These are phyloP conservation scores for Fusarium protoensiforme DNA, from an alignment of 2,329 filamentous ascomycete genomes.

Conservation along the genomic window DNA sequence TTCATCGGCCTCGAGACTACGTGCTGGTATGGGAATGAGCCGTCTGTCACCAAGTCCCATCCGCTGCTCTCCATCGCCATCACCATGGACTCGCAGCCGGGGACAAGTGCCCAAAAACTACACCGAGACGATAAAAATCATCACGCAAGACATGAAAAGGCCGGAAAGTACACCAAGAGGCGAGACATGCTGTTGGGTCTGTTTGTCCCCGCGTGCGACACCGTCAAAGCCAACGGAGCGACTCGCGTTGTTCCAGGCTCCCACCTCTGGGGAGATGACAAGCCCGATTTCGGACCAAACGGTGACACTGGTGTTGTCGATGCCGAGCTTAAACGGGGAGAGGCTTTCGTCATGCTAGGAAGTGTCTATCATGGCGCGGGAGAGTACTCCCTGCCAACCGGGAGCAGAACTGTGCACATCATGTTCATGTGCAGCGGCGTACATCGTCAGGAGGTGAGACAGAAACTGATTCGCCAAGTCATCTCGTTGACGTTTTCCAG, in stretches of 20 bases:
- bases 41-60: conserved; percentile 45
- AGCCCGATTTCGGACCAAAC: conserved; percentile 48
- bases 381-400: conserved; percentile 42
- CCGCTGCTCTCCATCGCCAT: conserved; percentile 52
- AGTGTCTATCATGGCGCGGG: conserved; percentile 52
- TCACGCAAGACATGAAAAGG: conserved; percentile 46
- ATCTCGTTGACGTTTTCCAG: neutral
- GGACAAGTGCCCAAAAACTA: conserved; percentile 46
- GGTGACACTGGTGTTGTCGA: conserved; percentile 41
- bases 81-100: conserved; percentile 49
- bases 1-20: conserved; percentile 50
- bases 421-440: conserved; percentile 54
- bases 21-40: conserved; percentile 46
- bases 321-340: conserved; percentile 48
- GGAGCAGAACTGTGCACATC: conserved; percentile 49
- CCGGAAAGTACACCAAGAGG: conserved; percentile 24
- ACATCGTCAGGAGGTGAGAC: conserved; percentile 47
- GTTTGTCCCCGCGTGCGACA: conserved; percentile 51
- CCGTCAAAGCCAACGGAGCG: conserved; percentile 48
- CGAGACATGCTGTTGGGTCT: conserved; percentile 50
- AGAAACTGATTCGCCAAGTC: accelerated
- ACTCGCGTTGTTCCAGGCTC: conserved; percentile 51
- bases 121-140: conserved; percentile 54
- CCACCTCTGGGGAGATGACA: conserved; percentile 52
- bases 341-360: conserved; percentile 52